phyloP scores from a whole-genome alignment of 2,329 filamentous ascomycete genomes.

The Verticillium isaacii region DNA sequence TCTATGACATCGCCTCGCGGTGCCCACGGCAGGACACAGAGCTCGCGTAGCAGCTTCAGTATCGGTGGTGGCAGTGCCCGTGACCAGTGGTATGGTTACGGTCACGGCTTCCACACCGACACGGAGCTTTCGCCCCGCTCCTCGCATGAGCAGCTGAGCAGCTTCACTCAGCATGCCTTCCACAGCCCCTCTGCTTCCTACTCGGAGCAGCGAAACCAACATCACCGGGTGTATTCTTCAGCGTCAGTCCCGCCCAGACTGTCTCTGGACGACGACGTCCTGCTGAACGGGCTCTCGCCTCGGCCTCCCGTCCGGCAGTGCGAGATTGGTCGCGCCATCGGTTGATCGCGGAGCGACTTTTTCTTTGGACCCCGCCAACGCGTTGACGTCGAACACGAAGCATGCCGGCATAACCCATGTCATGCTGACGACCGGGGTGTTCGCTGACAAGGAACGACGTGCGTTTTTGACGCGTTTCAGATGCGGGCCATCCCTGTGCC shows the following conservation, averaged over 20 bases:
- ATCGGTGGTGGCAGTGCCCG: slow-evolving; percentile 34
- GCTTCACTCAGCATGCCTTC: slow-evolving; percentile 2
- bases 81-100: slow-evolving; percentile 35
- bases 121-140: slow-evolving; percentile 26
- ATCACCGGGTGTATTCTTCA: slow-evolving; percentile 38
- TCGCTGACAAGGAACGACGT: neutral
- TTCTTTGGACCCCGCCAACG: neutral
- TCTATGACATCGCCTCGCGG: slow-evolving; percentile 19
- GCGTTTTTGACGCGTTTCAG: neutral
- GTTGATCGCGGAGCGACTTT: slow-evolving; percentile 28
- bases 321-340: slow-evolving; percentile 50
- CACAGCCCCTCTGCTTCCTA: slow-evolving; percentile 10
- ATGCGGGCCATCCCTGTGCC: slow-evolving; percentile 2
- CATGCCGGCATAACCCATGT: neutral
- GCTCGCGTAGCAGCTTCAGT: slow-evolving; percentile 41
- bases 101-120: slow-evolving; percentile 31
- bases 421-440: neutral
- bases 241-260: slow-evolving; percentile 37
- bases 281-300: slow-evolving; percentile 42
- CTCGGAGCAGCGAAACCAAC: slow-evolving; percentile 15
- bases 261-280: slow-evolving; percentile 41
- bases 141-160: slow-evolving; percentile 24
- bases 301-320: slow-evolving; percentile 40
- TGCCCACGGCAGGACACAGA: slow-evolving; percentile 31
- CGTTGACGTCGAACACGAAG: neutral